Base-by-base conservation (phyloP, 306 rosid genomes). In the Mucuna pruriens region DNA sequence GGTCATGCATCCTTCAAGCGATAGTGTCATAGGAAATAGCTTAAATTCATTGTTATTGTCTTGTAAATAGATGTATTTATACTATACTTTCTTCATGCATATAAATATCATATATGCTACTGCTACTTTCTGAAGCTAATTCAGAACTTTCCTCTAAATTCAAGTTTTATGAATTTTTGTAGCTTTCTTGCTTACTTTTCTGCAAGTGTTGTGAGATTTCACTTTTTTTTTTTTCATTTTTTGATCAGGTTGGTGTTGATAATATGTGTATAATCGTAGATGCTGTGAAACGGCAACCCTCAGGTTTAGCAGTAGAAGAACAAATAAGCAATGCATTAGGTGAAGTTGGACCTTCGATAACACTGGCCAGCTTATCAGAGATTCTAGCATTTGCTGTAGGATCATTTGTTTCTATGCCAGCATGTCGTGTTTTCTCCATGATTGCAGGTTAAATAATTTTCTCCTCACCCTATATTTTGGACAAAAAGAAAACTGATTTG, bases 361-460 rank as follows among this genome's bases (percentile, higher is more conserved):
- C 99, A 15, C 86, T 95, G 46, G 99, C 99, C 74, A 91, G 99
- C 85, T 78, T 93, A 73, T 91, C 97, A 1, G 99, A 95, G 94
- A 75, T 95, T 86, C 81, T 95, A 76, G 99, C 99, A 76, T 95
- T 93, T 90, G 97, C 99, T 9, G 97, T 95, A 71, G 99, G 99
- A 78, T 77, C 94, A 76, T 92, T 95, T 61, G 89, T 95, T 87
- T 84, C 97, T 52, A 95, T 95, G 99, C 99, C 99, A 61, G 99
- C 99, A 63, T 95, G 99, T 79, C 97, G 97, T 81, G 95, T 95
- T 85, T 95, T 95, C 86, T 95, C 99, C 81, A 91, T 95, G 99
- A 91, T 92, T 90, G 99, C 99, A 88, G 97, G 99, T 95, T 55
- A 70, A 54, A 67, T 34, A 74, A 5, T 68, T 79, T 77, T 75